Percentiles rank a stretch among this genome's conserved stretches.
Evolutionary conservation across 1,284 basidiomycete genomes (phyloP).

Genomic region (Lentinula novae-zelandiae): DNA sequence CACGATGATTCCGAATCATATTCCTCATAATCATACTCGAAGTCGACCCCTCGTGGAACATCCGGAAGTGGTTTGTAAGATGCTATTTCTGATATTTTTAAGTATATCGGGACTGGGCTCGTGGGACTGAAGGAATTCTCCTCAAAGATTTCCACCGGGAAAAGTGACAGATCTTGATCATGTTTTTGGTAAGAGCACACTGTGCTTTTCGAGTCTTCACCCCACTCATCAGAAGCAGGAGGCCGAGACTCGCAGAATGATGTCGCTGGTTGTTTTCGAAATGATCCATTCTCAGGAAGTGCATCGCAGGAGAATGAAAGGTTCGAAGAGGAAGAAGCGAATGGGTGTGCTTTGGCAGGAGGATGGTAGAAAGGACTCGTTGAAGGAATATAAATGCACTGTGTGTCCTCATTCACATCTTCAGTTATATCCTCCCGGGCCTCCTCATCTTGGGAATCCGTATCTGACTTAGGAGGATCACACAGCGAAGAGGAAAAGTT

Average conservation of each 20-base stretch:
- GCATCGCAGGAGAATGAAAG: slow-evolving; percentile 10
- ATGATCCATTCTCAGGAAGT: neutral
- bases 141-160: slow-evolving; percentile 1
- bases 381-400: slow-evolving; percentile 10
- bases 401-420: slow-evolving; percentile 4
- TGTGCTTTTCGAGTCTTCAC: neutral
- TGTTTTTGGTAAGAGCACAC: slow-evolving; percentile 2
- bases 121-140: neutral
- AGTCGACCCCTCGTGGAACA: slow-evolving; percentile 2
- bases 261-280: neutral
- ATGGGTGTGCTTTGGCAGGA: neutral
- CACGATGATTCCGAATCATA: neutral
- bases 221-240: neutral
- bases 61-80: neutral
- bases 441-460: neutral
- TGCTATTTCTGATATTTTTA: neutral
- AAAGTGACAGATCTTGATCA: neutral
- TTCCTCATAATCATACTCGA: neutral
- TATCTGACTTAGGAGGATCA: slow-evolving; percentile 1
- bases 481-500: neutral
- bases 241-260: slow-evolving; percentile 5
- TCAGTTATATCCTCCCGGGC: neutral
- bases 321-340: neutral
- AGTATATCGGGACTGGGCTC: neutral
- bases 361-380: slow-evolving; percentile 10